Base-by-base conservation (phyloP, 495 filamentous ascomycete genomes). In the Beverwykella pulmonaria region DNA sequence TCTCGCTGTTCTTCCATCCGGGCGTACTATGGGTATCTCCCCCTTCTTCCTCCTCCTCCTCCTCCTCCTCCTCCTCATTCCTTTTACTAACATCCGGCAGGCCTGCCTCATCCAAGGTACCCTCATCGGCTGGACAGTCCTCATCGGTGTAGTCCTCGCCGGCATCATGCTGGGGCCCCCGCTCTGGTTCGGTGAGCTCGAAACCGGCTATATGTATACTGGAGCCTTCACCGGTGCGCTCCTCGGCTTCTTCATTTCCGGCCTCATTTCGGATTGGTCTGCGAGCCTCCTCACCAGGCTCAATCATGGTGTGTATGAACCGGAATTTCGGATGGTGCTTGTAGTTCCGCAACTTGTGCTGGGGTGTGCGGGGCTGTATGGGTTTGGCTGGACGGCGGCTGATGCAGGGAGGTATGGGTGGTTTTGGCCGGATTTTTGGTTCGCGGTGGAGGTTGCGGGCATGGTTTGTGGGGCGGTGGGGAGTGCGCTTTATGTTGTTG, bases 81-180 rank as follows among this genome's bases (percentile, higher is more conserved):
- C 8, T 36, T 26, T 9, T 39, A 19, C 25, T 55, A 55, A 55
- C 29, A 34, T 6, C 5, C 0, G 6, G 14, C 36, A 69, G 67
- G 92, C 90, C 10, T 93, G 89, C 73, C 80, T 97, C 1, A 96
- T 91, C 48, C 93, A 97, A 82, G 92, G 92, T 14, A 85, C 90
- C 1, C 82, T 96, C 63, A 95, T 97, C 66, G 93, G 93, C 63
- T 97, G 93, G 93, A 92, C 92, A 3, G 93, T 97, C 8, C 88
- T 97, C 72, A 94, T 97, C 56, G 92, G 92, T 52, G 90, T 96
- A 26, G 86, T 94, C 58, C 78, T 97, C 25, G 92, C 90, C 9
- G 87, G 86, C 56, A 87, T 97, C 60, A 93, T 96, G 77, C 80
- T 93, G 25, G 84, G 86, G 9, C 86, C 89, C 2, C 93, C 93